Conservation (phyloP, 2,329 filamentous ascomycete genomes). For the Nigrospora sphaerica region DNA sequence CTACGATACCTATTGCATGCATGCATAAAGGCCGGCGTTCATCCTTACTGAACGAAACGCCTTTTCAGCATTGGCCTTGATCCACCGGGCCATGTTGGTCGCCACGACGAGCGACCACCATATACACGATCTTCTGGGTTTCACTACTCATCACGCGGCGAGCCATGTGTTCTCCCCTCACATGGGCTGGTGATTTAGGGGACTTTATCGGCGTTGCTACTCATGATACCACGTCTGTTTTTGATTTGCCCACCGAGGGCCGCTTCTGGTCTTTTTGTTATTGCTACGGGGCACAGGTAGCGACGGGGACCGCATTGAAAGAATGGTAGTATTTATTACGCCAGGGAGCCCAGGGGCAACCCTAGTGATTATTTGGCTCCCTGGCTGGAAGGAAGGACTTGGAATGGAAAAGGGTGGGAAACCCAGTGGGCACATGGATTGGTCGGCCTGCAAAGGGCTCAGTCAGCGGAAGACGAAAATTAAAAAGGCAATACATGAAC, state of each 20-base stretch:
- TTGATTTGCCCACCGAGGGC: background rate
- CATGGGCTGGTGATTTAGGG: background rate
- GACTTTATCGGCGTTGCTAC: conserved; percentile 1
- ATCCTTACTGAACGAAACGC: conserved; percentile 5
- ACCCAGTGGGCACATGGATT: background rate
- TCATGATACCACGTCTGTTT: conserved; percentile 2
- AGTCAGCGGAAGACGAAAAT: background rate
- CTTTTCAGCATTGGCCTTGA: conserved; percentile 2
- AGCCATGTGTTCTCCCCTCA: background rate
- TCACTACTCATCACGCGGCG: background rate
- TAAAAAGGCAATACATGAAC: background rate
- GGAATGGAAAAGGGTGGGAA: background rate
- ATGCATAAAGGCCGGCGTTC: conserved; percentile 23
- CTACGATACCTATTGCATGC: conserved; percentile 24
- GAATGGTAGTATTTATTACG: conserved; percentile 2
- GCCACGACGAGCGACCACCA: background rate
- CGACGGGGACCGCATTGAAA: background rate
- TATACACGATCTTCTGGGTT: background rate
- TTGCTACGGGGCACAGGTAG: background rate
- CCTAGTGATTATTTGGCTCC: background rate
- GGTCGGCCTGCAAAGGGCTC: background rate
- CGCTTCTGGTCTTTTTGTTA: background rate
- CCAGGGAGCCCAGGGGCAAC: background rate
- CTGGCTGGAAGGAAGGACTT: background rate
- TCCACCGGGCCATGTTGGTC: background rate